Percentiles rank a stretch among this genome's conserved stretches.
These are phyloP conservation scores for Collybiopsis confluens DNA, from an alignment of 768 basidiomycete species.

Conservation along the genomic window DNA sequence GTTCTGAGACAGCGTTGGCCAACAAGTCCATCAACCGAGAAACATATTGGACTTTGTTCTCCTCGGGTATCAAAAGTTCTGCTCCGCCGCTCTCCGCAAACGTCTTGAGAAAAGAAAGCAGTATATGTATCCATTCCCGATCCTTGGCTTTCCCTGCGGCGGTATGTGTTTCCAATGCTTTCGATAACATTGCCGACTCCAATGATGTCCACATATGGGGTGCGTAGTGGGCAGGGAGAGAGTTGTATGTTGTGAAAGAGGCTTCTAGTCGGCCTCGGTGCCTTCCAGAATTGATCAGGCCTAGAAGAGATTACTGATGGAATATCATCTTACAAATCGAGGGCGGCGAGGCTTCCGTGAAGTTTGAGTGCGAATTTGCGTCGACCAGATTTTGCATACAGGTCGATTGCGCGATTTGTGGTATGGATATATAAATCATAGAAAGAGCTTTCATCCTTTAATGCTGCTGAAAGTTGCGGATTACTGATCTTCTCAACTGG, in stretches of 20 bases:
- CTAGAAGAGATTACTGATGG: neutral
- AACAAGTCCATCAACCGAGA: constrained; percentile 46
- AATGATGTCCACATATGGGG: constrained; percentile 79
- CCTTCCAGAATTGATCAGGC: constrained; percentile 30
- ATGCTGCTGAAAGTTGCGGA: constrained; percentile 53
- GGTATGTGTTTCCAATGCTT: constrained; percentile 65
- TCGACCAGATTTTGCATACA: constrained; percentile 79
- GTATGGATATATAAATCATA: constrained; percentile 71
- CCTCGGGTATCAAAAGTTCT: constrained; percentile 51
- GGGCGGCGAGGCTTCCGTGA: constrained; percentile 80
- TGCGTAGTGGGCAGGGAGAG: constrained; percentile 82
- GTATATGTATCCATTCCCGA: constrained; percentile 75
- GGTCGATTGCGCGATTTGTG: constrained; percentile 80
- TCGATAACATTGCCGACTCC: constrained; percentile 74
- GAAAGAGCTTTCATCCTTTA: constrained; percentile 56
- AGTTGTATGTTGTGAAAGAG: constrained; percentile 69
- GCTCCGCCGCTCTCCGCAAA: constrained; percentile 52
- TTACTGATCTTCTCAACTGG: constrained; percentile 45
- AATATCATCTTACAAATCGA: constrained; percentile 69
- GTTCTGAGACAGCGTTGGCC: constrained; percentile 39
- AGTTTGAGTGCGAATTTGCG: constrained; percentile 83
- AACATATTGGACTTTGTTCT: constrained; percentile 49
- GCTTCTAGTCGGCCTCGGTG: constrained; percentile 58
- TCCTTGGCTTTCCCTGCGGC: constrained; percentile 55
- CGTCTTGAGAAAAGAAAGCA: constrained; percentile 72